Base-by-base conservation (phyloP, 306 rosid species). In the Abrus precatorius region DNA sequence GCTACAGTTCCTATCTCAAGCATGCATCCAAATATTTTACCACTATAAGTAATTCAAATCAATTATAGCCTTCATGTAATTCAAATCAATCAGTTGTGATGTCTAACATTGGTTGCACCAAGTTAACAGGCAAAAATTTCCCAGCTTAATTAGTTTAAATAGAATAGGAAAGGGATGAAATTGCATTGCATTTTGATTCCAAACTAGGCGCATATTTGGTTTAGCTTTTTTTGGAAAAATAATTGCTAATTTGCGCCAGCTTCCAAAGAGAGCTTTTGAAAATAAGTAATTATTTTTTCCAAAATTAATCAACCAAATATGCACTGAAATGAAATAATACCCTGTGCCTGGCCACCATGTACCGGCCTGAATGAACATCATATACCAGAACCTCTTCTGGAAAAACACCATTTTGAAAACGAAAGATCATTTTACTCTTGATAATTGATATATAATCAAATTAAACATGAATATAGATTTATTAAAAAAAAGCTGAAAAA, bases 41-140 rank as follows among this genome's bases (percentile, higher is more conserved):
- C 64, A 32, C 8, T 30, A 59, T 14, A 72, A 53, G 38, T 20
- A 20, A 36, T 36, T 53, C 76, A 53, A 5, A 0, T n/a, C 63
- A 52, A 36, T 44, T 43, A 12, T 57, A 74, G 29, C 44, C 66
- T 1, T 13, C 36, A 4, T 10, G 30, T n/a, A 56, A 43, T 41
- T 6, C 8, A 9, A 4, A 57, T 57, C 20, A 65, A 13, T 36
- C 30, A 14, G 8, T 64, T n/a, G 49, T 13, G 29, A 47, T 64
- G 70, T 64, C 48, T 36, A 12, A 13, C 9, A 69, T 34, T 71
- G 76, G 34, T 12, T 38, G 52, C n/a, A 20, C 34, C 1, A 40
- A 59, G 45, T 57, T 74, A 59, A 59, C 33, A 59, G 8, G 69
- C 40, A 59, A 44, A 75, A 59, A 8, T 41, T 43, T 59, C 56